Percentiles rank a stretch among this genome's conserved stretches.
These are phyloP conservation scores for Ophiostoma ips DNA, from an alignment of 2,329 filamentous ascomycete genomes.

Conservation along the genomic window DNA sequence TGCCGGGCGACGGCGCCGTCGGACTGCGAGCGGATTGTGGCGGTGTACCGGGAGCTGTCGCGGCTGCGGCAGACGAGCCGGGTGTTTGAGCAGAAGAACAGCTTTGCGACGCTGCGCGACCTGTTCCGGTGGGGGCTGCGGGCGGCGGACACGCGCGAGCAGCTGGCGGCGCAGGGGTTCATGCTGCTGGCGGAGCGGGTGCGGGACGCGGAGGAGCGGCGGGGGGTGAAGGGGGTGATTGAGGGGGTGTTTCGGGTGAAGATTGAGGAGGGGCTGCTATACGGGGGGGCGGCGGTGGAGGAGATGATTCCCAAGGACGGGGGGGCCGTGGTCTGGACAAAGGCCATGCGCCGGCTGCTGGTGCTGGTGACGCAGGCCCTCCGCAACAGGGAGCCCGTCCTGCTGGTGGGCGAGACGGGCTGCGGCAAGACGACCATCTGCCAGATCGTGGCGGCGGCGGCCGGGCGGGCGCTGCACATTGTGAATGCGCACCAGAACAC, in stretches of 20 bases:
- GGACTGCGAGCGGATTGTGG: constrained; percentile 81
- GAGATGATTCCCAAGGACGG: no score
- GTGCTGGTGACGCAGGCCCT: constrained; percentile 79
- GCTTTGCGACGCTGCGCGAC: constrained; percentile 91
- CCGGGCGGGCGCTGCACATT: constrained; percentile 63
- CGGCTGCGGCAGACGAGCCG: constrained; percentile 77
- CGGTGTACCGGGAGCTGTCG: constrained; percentile 87
- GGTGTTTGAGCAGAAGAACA: constrained; percentile 92
- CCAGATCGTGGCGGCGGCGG: constrained; percentile 75
- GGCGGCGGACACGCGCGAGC: constrained; percentile 69
- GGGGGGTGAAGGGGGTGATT: constrained; percentile 74
- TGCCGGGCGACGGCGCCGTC: constrained; percentile 79
- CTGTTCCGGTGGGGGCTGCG: constrained; percentile 90
- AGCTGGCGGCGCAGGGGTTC: constrained; percentile 83
- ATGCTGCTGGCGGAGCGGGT: constrained; percentile 94
- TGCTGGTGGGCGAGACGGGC: constrained; percentile 91
- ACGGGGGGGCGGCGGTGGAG: no score
- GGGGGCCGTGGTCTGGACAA: constrained; percentile 98
- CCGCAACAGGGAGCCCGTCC: constrained; percentile 79
- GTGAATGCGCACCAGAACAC: constrained; percentile 98
- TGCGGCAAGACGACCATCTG: constrained; percentile 97
- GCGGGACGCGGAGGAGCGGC: constrained; percentile 73
- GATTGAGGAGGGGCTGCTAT: no score
- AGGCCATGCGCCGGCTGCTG: constrained; percentile 83
- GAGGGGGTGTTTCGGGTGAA: constrained; percentile 80